Base-by-base conservation (phyloP, 345 rosid species). In the Cochlearia excelsa region DNA sequence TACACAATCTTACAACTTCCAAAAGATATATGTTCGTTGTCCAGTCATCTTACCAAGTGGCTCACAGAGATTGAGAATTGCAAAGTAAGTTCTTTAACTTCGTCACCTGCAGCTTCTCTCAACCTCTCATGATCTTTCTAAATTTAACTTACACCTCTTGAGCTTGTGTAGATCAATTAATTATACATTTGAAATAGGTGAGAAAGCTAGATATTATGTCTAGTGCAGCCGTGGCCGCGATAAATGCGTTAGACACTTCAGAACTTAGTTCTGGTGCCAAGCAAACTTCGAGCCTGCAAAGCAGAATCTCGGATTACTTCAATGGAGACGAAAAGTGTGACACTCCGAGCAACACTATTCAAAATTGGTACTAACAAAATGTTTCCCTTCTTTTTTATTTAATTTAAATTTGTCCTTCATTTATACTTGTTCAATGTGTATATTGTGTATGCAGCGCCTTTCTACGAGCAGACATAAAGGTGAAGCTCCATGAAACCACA, bases 391-490 rank as follows among this genome's bases (percentile, higher is more conserved):
- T 30, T 47, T 65, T 56, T 43, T 0, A 33, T 5, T 61, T 46
- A 29, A 23, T 9, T 45, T 11, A 26, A 53, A n/a, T 33, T 48
- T 9, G 38, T 35, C n/a, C 47, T 60, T 67, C 10, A 57, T 51
- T 9, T 40, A 9, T 48, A 56, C 61, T 68, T 85, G 69, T 81
- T 61, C 38, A 57, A 74, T 40, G 0, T 66, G 6, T 66, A 55
- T 16, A 56, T 61, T 73, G 16, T 63, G 7, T 46, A 59, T 79
- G 82, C 94, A 93, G 99, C 76, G 79, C 85, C 33, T 93, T 89
- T 67, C 72, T 93, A 79, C 82, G 85, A 79, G 97, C 97, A 67
- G 97, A 93, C 71, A 83, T 93, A 73, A 89, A 93, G 97, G 99
- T 87, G 49, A 75, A 76, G 43, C 37, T 68, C 69, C 49, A 30